Evolutionary conservation across 208 protist species (phyloP), one percentile per base, ranked within the genome.

Genomic region (Trypanosomatidae sp.): DNA sequence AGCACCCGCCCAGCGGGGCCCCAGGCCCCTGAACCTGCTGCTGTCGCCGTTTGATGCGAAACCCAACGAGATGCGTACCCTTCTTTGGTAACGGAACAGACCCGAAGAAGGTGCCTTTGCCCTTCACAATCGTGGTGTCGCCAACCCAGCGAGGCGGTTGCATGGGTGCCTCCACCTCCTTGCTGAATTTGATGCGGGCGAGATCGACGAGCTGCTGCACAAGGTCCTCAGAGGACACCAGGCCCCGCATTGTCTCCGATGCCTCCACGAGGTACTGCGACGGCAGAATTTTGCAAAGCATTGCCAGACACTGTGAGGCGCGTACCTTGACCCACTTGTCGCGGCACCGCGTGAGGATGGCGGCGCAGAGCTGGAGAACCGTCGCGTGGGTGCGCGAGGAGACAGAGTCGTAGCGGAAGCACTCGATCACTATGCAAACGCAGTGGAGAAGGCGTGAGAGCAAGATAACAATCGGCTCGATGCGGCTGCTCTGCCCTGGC

Each of bases 71-170:
- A 75, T 91, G 88, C 19, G 79, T 91, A 2, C 93, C 91, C 39
- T 75, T 88, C 39, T 73, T 60, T 4, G 91, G 89, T 65, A 97
- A 62, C 39, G 93, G 90, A 12, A 73, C 62, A 19, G 83, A 64
- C n/a, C 91, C 93, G 36, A 91, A 90, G 62, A 95, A 97, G 64
- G 79, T 81, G 17, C 91, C 91, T 47, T 93, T 95, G 30, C 93
- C 93, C 17, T 68, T 66, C 33, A 93, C 93, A 46, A 85, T 71
- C 2, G 77, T 86, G 10, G 73, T 71, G 70, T 85, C 84, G 70
- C 82, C 84, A 0, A 78, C 74, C 88, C 89, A 97, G 41, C 70
- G 77, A 3, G 90, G 89, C 39, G 86, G 69, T 66, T 82, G 84
- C 43, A 65, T 79, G 2, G 83, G 74, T n/a, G 46, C 13, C 62